These are phyloP conservation scores for Xylaria cubensis DNA, from an alignment of 495 filamentous ascomycete genomes.

Conservation along the genomic window DNA sequence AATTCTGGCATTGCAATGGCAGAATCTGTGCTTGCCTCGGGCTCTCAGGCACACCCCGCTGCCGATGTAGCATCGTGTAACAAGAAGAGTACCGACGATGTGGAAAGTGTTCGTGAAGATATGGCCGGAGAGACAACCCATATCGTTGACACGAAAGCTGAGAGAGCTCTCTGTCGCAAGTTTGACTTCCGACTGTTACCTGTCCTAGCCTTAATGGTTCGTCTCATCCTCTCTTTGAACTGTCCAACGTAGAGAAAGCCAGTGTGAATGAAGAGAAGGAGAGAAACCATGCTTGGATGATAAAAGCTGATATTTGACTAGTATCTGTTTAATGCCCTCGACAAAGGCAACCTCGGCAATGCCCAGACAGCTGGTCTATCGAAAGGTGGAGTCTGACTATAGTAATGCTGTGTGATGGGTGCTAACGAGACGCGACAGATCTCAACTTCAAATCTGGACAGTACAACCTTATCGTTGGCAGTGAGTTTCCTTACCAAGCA, in stretches of 20 bases:
- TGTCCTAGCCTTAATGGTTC: constrained; percentile 67
- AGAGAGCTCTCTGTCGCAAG: constrained; percentile 67
- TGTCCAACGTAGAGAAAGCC: neutral
- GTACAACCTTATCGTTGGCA: constrained; percentile 73
- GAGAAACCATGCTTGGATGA: neutral
- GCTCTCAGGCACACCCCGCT: neutral
- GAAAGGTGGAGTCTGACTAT: constrained; percentile 46
- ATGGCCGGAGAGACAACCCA: constrained; percentile 26
- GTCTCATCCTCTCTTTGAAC: constrained; percentile 19
- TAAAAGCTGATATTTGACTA: constrained; percentile 27
- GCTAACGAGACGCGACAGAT: constrained; percentile 45
- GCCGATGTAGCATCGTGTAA: constrained; percentile 14
- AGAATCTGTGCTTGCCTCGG: neutral
- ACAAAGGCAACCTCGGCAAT: constrained; percentile 73
- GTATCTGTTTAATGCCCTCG: constrained; percentile 68
- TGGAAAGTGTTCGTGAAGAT: constrained; percentile 31
- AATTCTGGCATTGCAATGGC: constrained; percentile 2
- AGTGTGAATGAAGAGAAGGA: neutral
- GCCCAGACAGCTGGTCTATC: constrained; percentile 65
- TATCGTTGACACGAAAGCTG: constrained; percentile 52
- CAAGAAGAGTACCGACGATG: constrained; percentile 31
- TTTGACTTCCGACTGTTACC: constrained; percentile 70
- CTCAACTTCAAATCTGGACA: constrained; percentile 65
- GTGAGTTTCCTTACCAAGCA: constrained; percentile 12
- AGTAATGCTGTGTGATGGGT: neutral